Evolutionary conservation across 345 rosid species (phyloP), one percentile per base, ranked within the genome.

Genomic region (Reutealis trisperma): DNA sequence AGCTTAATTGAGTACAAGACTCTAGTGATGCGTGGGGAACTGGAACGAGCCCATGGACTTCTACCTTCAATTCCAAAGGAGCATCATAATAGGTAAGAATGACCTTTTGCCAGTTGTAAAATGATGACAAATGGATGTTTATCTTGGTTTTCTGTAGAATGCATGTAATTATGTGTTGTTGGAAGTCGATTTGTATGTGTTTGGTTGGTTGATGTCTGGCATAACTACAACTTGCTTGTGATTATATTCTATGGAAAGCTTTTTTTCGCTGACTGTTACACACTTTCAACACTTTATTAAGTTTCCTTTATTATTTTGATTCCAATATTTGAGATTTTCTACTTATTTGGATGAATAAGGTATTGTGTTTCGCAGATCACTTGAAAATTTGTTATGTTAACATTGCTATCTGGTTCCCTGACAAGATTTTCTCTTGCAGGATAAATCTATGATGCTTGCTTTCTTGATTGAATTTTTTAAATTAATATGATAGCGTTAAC

Each of bases 1-100:
- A 91, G 96, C 87, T 87, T 93, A 85, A 91, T 93, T 77, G 98
- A 93, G 88, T 93, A 91, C 88, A 93, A 93, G 87, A 93, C 98
- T 80, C 93, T 93, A 80, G 96, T 93, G 76, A 93, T 93, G 98
- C 98, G 98, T 74, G 98, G 98, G 61, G 98, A 93, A 80, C 75
- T 91, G 15, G 93, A 90, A 32, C 91, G 86, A 79, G 98, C 98
- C 82, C 87, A 83, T 80, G 94, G 88, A 79, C 72, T 93, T 71
- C 89, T 93, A 78, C 96, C 96, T 70, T 85, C 98, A 63, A 93
- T 93, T 78, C 98, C 98, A 65, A 87, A 87, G 82, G 94, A 93
- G 76, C 94, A 93, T 77, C 92, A 90, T 72, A 93, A 93, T 78
- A 93, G 92, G 98, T 93, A 87, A n/a, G 19, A 42, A 24, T 37